Evolutionary conservation across 441 rosid genomes (phyloP).

Genomic region (Adansonia grandidieri): DNA sequence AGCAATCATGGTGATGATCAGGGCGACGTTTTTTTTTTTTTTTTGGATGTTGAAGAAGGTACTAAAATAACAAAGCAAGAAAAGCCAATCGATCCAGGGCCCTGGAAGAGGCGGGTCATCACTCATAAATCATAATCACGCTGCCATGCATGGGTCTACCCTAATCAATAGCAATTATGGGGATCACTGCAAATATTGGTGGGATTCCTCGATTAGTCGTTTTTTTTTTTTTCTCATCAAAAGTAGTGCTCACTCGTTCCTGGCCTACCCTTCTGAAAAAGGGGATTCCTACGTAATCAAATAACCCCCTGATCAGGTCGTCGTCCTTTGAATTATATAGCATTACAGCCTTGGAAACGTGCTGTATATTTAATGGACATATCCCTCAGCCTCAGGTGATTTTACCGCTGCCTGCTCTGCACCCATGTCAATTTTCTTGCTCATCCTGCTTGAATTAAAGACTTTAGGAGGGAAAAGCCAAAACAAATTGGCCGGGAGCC

Average conservation of each 20-base stretch:
- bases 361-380: neutral
- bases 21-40: neutral
- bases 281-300: too few relatives aligned
- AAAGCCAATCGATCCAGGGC: neutral
- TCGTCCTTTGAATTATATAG: neutral
- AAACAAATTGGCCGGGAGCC: neutral
- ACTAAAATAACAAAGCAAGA: neutral
- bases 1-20: neutral
- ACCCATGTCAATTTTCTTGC: neutral
- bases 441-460: neutral
- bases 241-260: slow-evolving; percentile 11
- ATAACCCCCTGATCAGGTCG: neutral
- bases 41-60: neutral
- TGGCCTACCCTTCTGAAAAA: neutral
- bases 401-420: neutral
- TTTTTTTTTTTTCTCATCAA: slow-evolving; percentile 4
- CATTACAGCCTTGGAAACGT: neutral
- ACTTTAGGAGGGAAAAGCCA: neutral
- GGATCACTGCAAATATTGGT: slow-evolving; percentile 16
- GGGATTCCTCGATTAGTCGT: slow-evolving; percentile 1
- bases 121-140: neutral
- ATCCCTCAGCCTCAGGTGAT: neutral
- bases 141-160: neutral
- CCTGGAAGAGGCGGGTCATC: neutral
- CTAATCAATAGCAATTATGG: slow-evolving; percentile 12